These are phyloP conservation scores for Candida hispaniensis DNA, from an alignment of 805 yeast species.

Conservation along the genomic window DNA sequence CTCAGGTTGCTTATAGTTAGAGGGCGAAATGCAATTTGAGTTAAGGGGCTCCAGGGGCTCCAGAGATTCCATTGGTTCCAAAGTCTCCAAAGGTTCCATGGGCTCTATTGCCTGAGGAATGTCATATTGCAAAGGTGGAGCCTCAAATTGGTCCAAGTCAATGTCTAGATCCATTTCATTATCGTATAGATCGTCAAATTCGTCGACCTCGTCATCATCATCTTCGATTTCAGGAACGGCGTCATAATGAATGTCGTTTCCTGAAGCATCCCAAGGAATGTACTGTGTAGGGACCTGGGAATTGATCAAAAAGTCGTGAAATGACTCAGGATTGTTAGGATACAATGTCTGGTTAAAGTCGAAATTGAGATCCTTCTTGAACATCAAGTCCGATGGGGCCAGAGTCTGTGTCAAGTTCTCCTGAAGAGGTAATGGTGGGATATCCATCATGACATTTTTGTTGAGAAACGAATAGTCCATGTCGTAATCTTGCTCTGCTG, in stretches of 20 bases:
- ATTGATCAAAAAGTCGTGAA: slow-evolving; percentile 11
- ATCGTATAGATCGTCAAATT: slow-evolving; percentile 14
- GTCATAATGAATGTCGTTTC: slow-evolving; percentile 9
- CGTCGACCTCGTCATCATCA: slow-evolving; percentile 15
- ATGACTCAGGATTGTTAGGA: slow-evolving; percentile 6
- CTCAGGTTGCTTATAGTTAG: slow-evolving; percentile 1
- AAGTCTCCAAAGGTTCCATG: slow-evolving; percentile 2
- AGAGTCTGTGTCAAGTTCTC: slow-evolving; percentile 14
- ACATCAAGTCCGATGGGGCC: slow-evolving; percentile 11
- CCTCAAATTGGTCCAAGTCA: slow-evolving; percentile 16
- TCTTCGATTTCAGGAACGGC: slow-evolving; percentile 13
- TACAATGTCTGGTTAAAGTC: too few relatives aligned
- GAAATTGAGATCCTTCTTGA: slow-evolving; percentile 14
- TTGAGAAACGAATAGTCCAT: slow-evolving; percentile 8
- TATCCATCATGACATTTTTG: slow-evolving; percentile 13
- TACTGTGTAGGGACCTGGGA: slow-evolving; percentile 13
- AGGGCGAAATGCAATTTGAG: too few relatives aligned
- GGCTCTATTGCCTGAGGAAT: slow-evolving; percentile 7
- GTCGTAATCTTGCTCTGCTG: slow-evolving; percentile 6
- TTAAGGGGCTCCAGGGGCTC: too few relatives aligned
- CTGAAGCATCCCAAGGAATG: slow-evolving; percentile 11
- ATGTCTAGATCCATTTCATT: slow-evolving; percentile 16
- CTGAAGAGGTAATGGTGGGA: slow-evolving; percentile 13
- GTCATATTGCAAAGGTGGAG: slow-evolving; percentile 14
- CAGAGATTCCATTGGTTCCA: slow-evolving; percentile 1